Evolutionary conservation across 2,329 filamentous ascomycete species (phyloP).

Genomic region (Claviceps capensis): DNA sequence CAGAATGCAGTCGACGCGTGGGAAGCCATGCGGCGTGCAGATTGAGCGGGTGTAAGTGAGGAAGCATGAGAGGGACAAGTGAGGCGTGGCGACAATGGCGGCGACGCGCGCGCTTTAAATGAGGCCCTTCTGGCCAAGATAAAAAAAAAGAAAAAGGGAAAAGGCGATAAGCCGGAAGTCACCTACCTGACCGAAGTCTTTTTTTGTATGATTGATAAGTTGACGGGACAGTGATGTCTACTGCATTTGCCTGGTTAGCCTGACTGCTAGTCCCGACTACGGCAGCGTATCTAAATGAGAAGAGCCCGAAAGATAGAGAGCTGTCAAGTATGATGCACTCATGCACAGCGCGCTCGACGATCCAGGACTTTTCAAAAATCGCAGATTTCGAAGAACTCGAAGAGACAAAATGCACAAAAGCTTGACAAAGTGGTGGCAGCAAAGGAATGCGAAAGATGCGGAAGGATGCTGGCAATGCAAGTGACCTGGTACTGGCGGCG

Average conservation of each 20-base stretch:
- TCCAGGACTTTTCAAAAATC: too few relatives aligned
- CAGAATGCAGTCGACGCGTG: neutral
- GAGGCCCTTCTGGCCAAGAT: neutral
- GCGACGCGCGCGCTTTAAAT: slow-evolving; percentile 4
- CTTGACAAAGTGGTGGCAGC: neutral
- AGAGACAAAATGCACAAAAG: neutral
- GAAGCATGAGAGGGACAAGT: neutral
- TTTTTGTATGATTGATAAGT: slow-evolving; percentile 3
- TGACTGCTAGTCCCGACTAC: slow-evolving; percentile 1
- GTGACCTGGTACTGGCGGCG: slow-evolving; percentile 21
- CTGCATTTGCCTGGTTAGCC: slow-evolving; percentile 7
- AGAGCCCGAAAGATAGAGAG: neutral
- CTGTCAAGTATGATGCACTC: slow-evolving; percentile 5
- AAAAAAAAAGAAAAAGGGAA: neutral
- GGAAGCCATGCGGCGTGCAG: neutral
- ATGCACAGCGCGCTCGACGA: slow-evolving; percentile 4
- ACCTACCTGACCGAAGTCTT: slow-evolving; percentile 3
- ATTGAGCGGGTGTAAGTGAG: slow-evolving; percentile 1
- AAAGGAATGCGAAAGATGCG: neutral
- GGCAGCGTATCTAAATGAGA: slow-evolving; percentile 2
- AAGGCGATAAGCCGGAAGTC: neutral
- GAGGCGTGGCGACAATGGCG: slow-evolving; percentile 18
- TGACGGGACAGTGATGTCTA: slow-evolving; percentile 11
- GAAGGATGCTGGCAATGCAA: slow-evolving; percentile 7
- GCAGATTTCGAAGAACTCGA: neutral